Base-by-base conservation (phyloP, 352 stramenopile genomes). In the Halophytophthora batemanensis region DNA sequence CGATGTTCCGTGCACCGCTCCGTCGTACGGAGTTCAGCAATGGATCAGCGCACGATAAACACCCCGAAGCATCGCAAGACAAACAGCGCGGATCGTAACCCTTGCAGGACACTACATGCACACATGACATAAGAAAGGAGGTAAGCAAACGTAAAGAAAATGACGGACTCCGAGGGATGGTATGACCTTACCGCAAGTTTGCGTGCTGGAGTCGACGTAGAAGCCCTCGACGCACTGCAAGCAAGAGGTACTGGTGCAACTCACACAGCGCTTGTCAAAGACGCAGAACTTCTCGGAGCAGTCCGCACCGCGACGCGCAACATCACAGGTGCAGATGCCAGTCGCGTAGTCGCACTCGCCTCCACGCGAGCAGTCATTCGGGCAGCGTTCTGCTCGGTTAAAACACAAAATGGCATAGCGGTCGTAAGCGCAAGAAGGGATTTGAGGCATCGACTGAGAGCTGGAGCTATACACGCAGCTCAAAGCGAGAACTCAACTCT, bases 31-130 rank as follows among this genome's bases (percentile, higher is more conserved):
- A 98, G 33, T 96, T 89, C 22, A 98, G 69, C 2, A 97, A 50
- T 29, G 83, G 76, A 58, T 98, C 95, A 2, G 83, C 75, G 56
- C 95, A 98, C n/a, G 74, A 57, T 13, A 96, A 73, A 50, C 95
- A 98, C 1, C 50, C 22, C 8, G 55, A 56, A 1, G 70, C 59
- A 53, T 90, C 71, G 60, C 95, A 98, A 35, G 68, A 59, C n/a
- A 88, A 68, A 61, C 95, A 98, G 12, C 95, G 82, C 15, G 91
- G 93, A 59, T 98, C 94, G 61, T 90, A 90, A 15, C 63, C 64
- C 29, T 82, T 76, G 55, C 95, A 98, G 2, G 81, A 83, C 2
- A 74, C 82, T 93, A 33, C 15, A 41, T 17, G 37, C 15, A 38
- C 3, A 37, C 3, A 51, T 22, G 53, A 17, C 33, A 28, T 42